phyloP scores from a whole-genome alignment of 2,329 filamentous ascomycete genomes.

The Neofusicoccum cordaticola region DNA sequence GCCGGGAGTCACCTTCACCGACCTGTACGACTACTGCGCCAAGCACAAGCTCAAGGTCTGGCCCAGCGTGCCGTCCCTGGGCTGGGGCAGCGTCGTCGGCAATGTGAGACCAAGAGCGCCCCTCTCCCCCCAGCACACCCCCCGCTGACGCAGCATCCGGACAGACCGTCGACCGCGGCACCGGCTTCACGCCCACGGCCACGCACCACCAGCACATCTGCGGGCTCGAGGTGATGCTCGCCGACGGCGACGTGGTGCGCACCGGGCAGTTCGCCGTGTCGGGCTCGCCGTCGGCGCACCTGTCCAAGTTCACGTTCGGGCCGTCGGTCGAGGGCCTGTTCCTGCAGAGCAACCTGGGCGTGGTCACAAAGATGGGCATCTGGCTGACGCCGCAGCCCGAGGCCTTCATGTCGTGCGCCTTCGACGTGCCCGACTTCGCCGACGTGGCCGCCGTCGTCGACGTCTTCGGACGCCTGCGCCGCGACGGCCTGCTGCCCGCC shows the following conservation, averaged over 20 bases:
- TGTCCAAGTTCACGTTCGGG: conserved; percentile 36
- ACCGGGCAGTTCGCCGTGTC: conserved; percentile 43
- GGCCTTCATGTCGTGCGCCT: conserved; percentile 44
- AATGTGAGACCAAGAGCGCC: conserved; percentile 21
- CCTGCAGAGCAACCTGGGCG: conserved; percentile 35
- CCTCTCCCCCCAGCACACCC: too few species aligned
- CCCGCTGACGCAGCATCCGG: too few species aligned
- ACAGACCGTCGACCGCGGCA: conserved; percentile 22
- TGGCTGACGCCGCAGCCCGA: conserved; percentile 54
- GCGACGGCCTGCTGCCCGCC: conserved; percentile 43
- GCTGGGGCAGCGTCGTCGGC: conserved; percentile 33
- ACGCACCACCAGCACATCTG: conserved; percentile 47
- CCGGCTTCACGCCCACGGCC: conserved; percentile 38
- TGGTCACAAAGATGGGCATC: conserved; percentile 52
- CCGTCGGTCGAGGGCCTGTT: conserved; percentile 38
- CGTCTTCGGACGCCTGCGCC: conserved; percentile 45
- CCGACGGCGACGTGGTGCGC: conserved; percentile 37
- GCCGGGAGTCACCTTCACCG: conserved; percentile 48
- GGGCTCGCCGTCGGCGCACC: conserved; percentile 23
- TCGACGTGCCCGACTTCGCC: conserved; percentile 49
- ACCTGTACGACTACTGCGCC: conserved; percentile 41
- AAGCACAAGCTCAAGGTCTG: conserved; percentile 34
- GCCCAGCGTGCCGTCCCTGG: conserved; percentile 41
- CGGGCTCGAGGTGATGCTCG: conserved; percentile 44
- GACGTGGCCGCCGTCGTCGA: conserved; percentile 50